Conservation (phyloP, 2,329 filamentous ascomycete species). For the Helminthosporium solani region DNA sequence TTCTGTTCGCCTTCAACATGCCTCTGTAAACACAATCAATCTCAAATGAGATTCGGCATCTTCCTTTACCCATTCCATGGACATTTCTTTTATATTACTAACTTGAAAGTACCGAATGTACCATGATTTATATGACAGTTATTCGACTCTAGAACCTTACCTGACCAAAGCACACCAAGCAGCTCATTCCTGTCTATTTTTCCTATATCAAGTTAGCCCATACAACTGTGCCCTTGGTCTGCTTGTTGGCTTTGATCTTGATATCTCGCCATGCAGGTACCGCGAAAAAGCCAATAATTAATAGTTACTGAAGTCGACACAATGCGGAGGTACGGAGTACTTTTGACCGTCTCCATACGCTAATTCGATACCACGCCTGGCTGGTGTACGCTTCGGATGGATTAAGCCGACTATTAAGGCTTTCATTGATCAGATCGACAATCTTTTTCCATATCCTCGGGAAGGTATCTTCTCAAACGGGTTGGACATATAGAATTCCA, state of each 20-base stretch:
- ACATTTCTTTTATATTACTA: too few species aligned
- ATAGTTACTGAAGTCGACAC: conserved; percentile 31
- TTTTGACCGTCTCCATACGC: conserved; percentile 40
- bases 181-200: too few species aligned
- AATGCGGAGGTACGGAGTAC: conserved; percentile 42
- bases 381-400: conserved; percentile 52
- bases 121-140: too few species aligned
- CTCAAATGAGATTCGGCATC: too few species aligned
- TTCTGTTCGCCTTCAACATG: too few species aligned
- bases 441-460: conserved; percentile 37
- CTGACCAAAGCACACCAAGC: too few species aligned
- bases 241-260: conserved; percentile 24
- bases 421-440: conserved; percentile 49
- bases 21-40: too few species aligned
- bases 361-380: conserved; percentile 39
- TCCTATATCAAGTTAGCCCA: not conserved
- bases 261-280: conserved; percentile 32
- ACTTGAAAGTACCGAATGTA: too few species aligned
- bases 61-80: too few species aligned
- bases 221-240: not conserved
- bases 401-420: conserved; percentile 54
- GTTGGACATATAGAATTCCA: conserved; percentile 60
- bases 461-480: conserved; percentile 48
- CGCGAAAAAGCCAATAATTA: conserved; percentile 24
- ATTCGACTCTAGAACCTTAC: too few species aligned